These are phyloP conservation scores for Sporothrix brasiliensis DNA, from an alignment of 2,329 filamentous ascomycete genomes.

Conservation along the genomic window DNA sequence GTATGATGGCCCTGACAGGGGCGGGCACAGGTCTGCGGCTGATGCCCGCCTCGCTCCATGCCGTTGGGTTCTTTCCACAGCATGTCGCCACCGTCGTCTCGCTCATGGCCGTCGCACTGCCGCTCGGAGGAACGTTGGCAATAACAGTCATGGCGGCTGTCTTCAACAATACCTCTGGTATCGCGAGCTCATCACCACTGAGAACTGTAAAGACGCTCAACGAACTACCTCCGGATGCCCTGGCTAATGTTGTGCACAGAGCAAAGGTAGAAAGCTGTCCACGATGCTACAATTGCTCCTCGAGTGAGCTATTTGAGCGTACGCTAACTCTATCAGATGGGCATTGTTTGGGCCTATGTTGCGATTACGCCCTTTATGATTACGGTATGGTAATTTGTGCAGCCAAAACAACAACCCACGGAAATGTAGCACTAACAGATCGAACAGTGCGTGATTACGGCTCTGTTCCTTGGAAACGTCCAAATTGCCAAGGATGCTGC, in stretches of 20 bases:
- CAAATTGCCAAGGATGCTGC: slow-evolving; percentile 38
- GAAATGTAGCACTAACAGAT: not conserved
- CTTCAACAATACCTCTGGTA: slow-evolving; percentile 60
- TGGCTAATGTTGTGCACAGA: slow-evolving; percentile 46
- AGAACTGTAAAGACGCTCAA: slow-evolving; percentile 45
- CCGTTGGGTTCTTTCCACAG: slow-evolving; percentile 62
- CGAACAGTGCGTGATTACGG: slow-evolving; percentile 38
- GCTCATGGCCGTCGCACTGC: slow-evolving; percentile 61
- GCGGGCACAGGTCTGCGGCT: slow-evolving; percentile 65
- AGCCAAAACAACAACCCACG: not conserved
- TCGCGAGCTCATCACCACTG: slow-evolving; percentile 37
- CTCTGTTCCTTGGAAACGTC: slow-evolving; percentile 43
- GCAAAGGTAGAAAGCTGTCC: slow-evolving; percentile 43
- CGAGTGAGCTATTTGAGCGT: not conserved
- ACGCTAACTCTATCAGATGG: slow-evolving; percentile 40
- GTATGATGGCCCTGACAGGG: slow-evolving; percentile 67
- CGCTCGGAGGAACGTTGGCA: slow-evolving; percentile 66
- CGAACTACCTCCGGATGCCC: slow-evolving; percentile 42
- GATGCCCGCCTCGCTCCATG: slow-evolving; percentile 65
- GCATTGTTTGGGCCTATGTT: slow-evolving; percentile 68
- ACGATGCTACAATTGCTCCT: too few relatives aligned
- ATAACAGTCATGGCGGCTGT: slow-evolving; percentile 70
- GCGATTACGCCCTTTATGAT: slow-evolving; percentile 62
- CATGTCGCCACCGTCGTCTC: slow-evolving; percentile 62
- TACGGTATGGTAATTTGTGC: slow-evolving; percentile 40